phyloP scores from a whole-genome alignment of 805 yeast genomes.

The Metschnikowia kunwiensis region DNA sequence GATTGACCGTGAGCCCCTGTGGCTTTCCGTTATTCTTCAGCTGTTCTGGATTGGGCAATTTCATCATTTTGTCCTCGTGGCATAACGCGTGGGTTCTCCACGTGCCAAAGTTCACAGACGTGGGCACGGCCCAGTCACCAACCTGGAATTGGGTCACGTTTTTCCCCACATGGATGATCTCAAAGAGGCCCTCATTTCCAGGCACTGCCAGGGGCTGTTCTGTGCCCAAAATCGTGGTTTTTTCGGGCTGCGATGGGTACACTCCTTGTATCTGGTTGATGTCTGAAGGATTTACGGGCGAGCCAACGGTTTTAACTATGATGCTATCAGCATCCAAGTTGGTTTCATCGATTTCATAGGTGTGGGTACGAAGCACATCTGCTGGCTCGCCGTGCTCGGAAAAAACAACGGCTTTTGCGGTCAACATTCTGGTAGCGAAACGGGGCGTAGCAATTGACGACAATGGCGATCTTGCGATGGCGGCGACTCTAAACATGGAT shows the following conservation, averaged over 20 bases:
- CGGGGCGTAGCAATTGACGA: slow-evolving; percentile 6
- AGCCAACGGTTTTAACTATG: slow-evolving; percentile 35
- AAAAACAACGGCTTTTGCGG: slow-evolving; percentile 67
- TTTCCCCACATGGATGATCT: slow-evolving; percentile 19
- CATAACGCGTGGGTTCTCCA: slow-evolving; percentile 81
- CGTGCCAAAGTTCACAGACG: slow-evolving; percentile 78
- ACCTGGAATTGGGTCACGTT: slow-evolving; percentile 14
- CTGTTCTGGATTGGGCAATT: slow-evolving; percentile 52
- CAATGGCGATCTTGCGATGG: slow-evolving; percentile 6
- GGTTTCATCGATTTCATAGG: slow-evolving; percentile 47
- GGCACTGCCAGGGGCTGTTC: slow-evolving; percentile 30
- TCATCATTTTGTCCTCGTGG: slow-evolving; percentile 49
- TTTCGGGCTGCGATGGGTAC: slow-evolving; percentile 46
- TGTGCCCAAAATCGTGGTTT: slow-evolving; percentile 53
- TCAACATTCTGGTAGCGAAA: slow-evolving; percentile 30
- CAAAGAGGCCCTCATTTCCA: slow-evolving; percentile 23
- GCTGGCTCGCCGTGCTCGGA: slow-evolving; percentile 65
- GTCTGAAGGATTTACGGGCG: slow-evolving; percentile 45
- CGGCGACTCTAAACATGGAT: slow-evolving; percentile 14
- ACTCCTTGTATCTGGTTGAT: slow-evolving; percentile 48
- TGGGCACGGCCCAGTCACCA: slow-evolving; percentile 86
- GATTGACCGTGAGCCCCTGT: slow-evolving; percentile 37
- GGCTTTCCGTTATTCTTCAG: slow-evolving; percentile 37
- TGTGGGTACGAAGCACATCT: slow-evolving; percentile 51
- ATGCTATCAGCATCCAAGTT: slow-evolving; percentile 35